Base-by-base conservation (phyloP, 2,329 filamentous ascomycete species). In the Sphaerulina vaccinii region DNA sequence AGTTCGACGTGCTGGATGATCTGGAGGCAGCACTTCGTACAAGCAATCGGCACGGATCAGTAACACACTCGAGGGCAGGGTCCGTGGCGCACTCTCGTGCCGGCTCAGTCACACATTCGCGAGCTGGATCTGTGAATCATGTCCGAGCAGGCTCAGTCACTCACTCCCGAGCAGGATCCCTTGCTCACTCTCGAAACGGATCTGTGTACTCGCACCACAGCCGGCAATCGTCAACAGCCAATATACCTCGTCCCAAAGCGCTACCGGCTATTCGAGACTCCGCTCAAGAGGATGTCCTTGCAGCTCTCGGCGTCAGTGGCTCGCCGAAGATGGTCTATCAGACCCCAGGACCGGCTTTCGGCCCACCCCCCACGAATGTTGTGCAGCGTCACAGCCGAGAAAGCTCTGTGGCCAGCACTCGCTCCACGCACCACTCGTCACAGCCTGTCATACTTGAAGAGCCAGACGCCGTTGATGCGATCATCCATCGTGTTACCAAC, bases 331-430 rank as follows among this genome's bases (percentile, higher is more conserved):
- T 63, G 15, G 66, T 71, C 23, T 70, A 68, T 51, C 58, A 68
- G 50, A 71, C 69, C 15, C 69, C 69, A 18, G 68, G 68, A 21
- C 69, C 69, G 23, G 69, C 68, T 3, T 62, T 67, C 42, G 65
- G 64, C 1, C 62, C 67, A n/a, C 61, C 62, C 5, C 59, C 59
- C 2, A 51, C 56, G 8, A 38, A 43, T 8, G 37, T 43, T 5
- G 45, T 43, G 23, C 37, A 29, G 16, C 23, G 22, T 4, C 46
- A 58, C 29, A 61, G 58, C 44, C 50, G 58, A 19, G 49, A 49
- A 3, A 56, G 41, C 18, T 59, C 56, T 9, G 23, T 59, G 8
- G 39, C 16, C 24, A 57, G 52, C 23, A 46, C 37, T 11, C 43
- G 24, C 37, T 49, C 48, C 3, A 27, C 22, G 16, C 35, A 50